Evolutionary conservation across 768 basidiomycete genomes (phyloP), one percentile per base, ranked within the genome.

Genomic region (Daedaleopsis sinensis): DNA sequence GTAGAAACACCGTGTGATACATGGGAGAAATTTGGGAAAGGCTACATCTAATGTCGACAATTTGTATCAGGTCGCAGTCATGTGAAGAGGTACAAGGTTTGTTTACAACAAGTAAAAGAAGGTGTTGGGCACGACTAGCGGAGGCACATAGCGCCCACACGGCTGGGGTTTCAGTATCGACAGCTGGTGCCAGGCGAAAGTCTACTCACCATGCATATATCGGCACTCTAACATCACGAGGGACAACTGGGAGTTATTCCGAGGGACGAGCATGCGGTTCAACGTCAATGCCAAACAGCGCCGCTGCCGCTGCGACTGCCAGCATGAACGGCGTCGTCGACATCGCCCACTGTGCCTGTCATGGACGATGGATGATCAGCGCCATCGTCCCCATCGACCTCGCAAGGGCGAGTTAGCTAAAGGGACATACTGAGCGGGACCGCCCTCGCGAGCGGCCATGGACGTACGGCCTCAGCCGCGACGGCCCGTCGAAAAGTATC

Each of bases 401-500:
- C 21, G 51, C 10, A 12, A 23, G 9, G n/a, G 1, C 37, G 18
- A 10, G 32, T 19, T 2, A 7, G 35, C 5, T 19, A 9, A 12
- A 4, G 36, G 11, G 16, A 58, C 39, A 21, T 10, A 46, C 57
- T 18, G 27, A 21, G 5, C 27, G 21, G 23, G n/a, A 32, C 19
- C 50, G 10, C 11, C 19, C 10, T 8, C 50, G 36, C 21, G 48
- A 16, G n/a, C 54, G 39, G 18, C 55, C 59, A 3, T 55, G 59
- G n/a, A 36, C 48, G 51, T 67, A 68, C 3, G 66, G 65, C n/a
- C 67, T 62, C 43, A 68, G 64, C 32, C 76, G 73, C 6, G 82
- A 80, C 18, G 82, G 82, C 3, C 82, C 82, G 27, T 82, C 81
- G 59, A 82, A 83, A 16, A 80, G 54, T 64, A 77, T 71, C 23